phyloP scores from a whole-genome alignment of 192 early-diverging fungal genomes.

The Coemansia sp. region DNA sequence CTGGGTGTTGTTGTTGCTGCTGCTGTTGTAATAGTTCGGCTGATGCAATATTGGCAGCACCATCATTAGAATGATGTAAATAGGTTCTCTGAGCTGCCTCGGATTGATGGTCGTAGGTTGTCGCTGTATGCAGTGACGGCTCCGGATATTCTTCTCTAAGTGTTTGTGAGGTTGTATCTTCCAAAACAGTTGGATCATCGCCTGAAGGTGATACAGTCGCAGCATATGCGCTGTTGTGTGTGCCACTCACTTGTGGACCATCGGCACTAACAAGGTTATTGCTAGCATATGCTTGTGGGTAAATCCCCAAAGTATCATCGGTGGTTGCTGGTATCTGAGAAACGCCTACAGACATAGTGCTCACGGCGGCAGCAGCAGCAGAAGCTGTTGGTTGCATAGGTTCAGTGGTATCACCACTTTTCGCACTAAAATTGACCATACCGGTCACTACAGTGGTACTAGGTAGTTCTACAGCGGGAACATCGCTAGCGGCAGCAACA shows the following conservation, averaged over 20 bases:
- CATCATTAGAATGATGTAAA: not conserved
- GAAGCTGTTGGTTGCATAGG: not conserved
- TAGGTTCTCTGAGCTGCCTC: not conserved
- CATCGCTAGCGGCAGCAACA: not conserved
- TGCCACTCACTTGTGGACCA: not conserved
- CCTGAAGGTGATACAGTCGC: not conserved
- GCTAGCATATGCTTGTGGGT: constrained; percentile 1
- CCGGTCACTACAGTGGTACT: not conserved
- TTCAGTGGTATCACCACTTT: not conserved
- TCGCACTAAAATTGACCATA: not conserved
- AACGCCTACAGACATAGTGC: not conserved
- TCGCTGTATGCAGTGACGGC: not conserved
- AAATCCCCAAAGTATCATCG: not conserved
- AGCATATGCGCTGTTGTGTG: not conserved
- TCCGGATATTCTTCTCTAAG: not conserved
- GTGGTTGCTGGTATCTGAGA: not conserved
- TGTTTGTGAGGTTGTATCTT: not conserved
- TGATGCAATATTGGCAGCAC: not conserved
- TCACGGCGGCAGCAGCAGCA: not conserved
- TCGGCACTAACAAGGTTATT: not conserved
- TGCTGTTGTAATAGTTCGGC: not conserved
- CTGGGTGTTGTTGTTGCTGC: not conserved
- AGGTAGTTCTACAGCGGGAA: not conserved
- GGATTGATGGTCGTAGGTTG: not conserved
- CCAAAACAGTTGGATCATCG: not conserved